These are phyloP conservation scores for Suillus cothurnatus DNA, from an alignment of 768 basidiomycete species.

Conservation along the genomic window DNA sequence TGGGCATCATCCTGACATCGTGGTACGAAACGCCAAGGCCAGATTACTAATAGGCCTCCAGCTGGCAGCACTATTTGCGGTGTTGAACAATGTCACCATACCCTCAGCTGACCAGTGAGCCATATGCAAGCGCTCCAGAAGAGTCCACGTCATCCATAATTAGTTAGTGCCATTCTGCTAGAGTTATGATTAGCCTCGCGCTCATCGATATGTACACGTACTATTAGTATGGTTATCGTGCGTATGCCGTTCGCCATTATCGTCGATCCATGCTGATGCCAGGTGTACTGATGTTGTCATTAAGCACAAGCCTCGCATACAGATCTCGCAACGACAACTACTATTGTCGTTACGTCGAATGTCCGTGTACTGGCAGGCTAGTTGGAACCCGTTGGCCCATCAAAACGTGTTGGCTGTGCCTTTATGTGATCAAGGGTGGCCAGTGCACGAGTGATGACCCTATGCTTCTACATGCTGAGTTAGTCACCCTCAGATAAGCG, in stretches of 20 bases:
- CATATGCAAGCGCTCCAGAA: neutral
- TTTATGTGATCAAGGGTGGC: neutral
- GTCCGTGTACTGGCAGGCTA: neutral
- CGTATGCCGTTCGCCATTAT: neutral
- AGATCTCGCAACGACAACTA: neutral
- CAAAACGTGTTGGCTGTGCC: neutral
- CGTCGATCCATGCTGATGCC: neutral
- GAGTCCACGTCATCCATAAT: neutral
- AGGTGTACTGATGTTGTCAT: neutral
- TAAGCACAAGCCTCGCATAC: neutral
- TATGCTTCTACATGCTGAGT: neutral
- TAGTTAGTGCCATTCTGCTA: neutral
- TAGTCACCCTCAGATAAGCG: neutral
- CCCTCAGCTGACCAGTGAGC: neutral
- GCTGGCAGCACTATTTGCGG: neutral
- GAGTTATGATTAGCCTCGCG: neutral
- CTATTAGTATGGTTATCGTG: neutral
- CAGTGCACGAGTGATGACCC: neutral
- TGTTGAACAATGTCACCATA: neutral
- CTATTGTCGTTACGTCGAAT: neutral
- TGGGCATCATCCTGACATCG: neutral
- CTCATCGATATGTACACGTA: neutral
- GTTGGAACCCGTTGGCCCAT: neutral
- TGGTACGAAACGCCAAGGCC: neutral
- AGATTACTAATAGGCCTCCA: neutral